phyloP scores from a whole-genome alignment of 257 asterid genomes.

The Gentiana dahurica region DNA sequence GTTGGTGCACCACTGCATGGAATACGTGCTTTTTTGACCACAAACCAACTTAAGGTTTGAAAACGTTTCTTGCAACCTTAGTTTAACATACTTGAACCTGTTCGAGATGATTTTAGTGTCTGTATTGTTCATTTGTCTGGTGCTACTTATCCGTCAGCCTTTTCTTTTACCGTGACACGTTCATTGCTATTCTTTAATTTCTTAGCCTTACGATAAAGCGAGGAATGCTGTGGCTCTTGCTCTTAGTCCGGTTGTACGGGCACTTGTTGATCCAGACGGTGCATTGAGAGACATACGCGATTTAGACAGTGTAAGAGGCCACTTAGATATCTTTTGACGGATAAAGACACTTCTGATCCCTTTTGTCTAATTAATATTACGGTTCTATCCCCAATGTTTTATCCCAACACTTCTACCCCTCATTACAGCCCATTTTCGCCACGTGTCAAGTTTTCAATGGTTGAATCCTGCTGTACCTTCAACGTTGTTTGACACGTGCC shows the following conservation, averaged over 20 bases:
- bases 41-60: conserved; percentile 92
- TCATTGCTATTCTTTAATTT: conserved; percentile 9
- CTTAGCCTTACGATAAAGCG: conserved; percentile 85
- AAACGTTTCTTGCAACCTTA: neutral
- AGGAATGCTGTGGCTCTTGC: conserved; percentile 97
- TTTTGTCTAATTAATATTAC: too few relatives aligned
- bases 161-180: neutral
- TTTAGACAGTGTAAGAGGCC: conserved; percentile 59
- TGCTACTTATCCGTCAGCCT: neutral
- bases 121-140: neutral
- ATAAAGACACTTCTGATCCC: too few relatives aligned
- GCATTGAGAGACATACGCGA: conserved; percentile 72
- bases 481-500: too few relatives aligned
- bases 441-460: too few relatives aligned
- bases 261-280: conserved; percentile 96
- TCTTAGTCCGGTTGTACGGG: conserved; percentile 98
- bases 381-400: too few relatives aligned
- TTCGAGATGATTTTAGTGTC: neutral
- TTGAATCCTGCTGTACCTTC: too few relatives aligned
- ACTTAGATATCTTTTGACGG: conserved; percentile 3
- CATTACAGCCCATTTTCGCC: too few relatives aligned
- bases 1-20: conserved; percentile 99
- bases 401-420: too few relatives aligned
- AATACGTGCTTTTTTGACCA: conserved; percentile 70
- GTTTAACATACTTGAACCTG: neutral